These are phyloP conservation scores for Lepidium sativum DNA, from an alignment of 345 rosid genomes.

Conservation along the genomic window DNA sequence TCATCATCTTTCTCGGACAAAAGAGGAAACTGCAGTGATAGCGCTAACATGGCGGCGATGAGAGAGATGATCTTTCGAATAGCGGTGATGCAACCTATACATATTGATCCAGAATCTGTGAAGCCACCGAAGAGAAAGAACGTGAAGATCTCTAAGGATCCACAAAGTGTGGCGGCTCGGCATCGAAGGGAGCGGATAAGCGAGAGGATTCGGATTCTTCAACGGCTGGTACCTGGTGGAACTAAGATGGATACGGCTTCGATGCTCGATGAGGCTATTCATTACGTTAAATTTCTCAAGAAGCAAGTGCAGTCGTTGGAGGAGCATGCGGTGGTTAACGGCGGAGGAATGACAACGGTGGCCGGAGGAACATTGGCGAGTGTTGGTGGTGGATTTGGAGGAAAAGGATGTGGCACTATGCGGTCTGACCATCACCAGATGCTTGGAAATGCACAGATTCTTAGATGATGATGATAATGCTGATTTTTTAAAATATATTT, in stretches of 20 bases:
- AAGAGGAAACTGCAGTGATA: constrained; percentile 9
- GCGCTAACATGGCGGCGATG: constrained; percentile 51
- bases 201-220: constrained; percentile 80
- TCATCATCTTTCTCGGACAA: constrained; percentile 3
- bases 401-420: constrained; percentile 43
- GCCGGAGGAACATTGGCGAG: constrained; percentile 7
- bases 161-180: constrained; percentile 92
- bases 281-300: constrained; percentile 85
- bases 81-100: constrained; percentile 90
- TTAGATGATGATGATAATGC: constrained; percentile 27
- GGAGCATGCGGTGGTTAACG: constrained; percentile 44
- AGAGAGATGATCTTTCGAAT: constrained; percentile 79
- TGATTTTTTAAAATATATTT: not conserved
- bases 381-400: constrained; percentile 28
- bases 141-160: constrained; percentile 86
- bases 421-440: constrained; percentile 28
- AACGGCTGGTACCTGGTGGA: constrained; percentile 86
- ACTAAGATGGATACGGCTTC: constrained; percentile 96
- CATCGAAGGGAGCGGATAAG: constrained; percentile 83
- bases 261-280: constrained; percentile 93
- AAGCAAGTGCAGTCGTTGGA: constrained; percentile 75
- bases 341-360: constrained; percentile 21
- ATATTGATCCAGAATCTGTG: constrained; percentile 70
- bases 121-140: constrained; percentile 87
- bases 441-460: constrained; percentile 48